These are phyloP conservation scores for Triangularia setosa DNA, from an alignment of 2,329 filamentous ascomycete species.

Conservation along the genomic window DNA sequence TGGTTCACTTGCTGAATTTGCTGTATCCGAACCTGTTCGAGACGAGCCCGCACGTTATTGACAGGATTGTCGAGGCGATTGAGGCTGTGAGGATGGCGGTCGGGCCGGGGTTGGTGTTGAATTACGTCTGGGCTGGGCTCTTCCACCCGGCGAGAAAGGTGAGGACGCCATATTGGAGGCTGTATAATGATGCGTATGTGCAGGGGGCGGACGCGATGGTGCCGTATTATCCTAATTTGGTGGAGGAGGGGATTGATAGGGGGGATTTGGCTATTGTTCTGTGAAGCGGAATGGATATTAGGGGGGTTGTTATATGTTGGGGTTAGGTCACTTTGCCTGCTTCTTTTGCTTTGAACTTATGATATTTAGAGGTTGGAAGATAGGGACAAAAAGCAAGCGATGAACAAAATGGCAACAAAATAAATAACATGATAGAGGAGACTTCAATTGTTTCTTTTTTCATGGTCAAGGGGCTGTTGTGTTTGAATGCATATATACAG, in stretches of 20 bases:
- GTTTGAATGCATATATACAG: background rate
- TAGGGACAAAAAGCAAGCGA: background rate
- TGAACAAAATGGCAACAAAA: background rate
- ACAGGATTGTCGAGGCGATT: constrained; percentile 94
- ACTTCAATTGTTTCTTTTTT: background rate
- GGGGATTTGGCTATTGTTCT: constrained; percentile 80
- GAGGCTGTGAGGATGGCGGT: constrained; percentile 93
- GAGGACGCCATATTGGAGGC: constrained; percentile 86
- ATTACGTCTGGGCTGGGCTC: constrained; percentile 95
- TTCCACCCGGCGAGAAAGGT: constrained; percentile 98
- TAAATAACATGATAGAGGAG: background rate
- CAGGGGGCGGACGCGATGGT: constrained; percentile 92
- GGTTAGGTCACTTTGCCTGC: background rate
- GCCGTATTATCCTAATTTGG: constrained; percentile 87
- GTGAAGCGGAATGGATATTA: constrained; percentile 42
- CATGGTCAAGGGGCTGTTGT: background rate
- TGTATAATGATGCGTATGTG: constrained; percentile 97
- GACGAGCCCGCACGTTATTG: constrained; percentile 96
- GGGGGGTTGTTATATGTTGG: background rate
- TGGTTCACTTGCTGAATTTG: constrained; percentile 95
- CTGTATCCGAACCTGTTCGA: constrained; percentile 97
- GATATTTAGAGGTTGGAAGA: background rate
- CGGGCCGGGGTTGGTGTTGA: constrained; percentile 87
- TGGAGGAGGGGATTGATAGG: constrained; percentile 73
- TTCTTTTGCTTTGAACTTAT: background rate